Evolutionary conservation across 345 rosid genomes (phyloP).

Genomic region (Arabis hirsuta): DNA sequence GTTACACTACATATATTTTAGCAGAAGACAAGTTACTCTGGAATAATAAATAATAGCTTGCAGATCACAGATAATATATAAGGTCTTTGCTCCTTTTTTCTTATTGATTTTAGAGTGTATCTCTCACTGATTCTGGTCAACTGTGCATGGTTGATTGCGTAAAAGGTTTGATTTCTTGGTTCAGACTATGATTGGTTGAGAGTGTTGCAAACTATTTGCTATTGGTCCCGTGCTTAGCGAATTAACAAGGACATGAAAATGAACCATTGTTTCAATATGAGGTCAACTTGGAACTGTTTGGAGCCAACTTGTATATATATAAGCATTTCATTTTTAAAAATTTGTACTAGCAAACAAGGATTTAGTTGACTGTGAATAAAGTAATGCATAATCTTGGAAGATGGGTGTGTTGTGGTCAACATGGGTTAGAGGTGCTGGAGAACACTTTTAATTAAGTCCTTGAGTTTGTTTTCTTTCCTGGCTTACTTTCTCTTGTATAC

Average conservation of each 20-base stretch:
- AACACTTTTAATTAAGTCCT: neutral
- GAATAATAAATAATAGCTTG: no score
- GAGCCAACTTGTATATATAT: no score
- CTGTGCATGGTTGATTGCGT: neutral
- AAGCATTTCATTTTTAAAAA: no score
- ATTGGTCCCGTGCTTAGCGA: neutral
- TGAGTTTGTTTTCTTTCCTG: conserved; percentile 19
- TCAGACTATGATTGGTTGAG: conserved; percentile 8
- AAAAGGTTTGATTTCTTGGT: neutral
- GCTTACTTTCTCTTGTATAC: neutral
- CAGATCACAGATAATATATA: neutral
- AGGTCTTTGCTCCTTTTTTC: no score
- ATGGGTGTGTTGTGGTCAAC: conserved; percentile 11
- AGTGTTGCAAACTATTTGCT: neutral
- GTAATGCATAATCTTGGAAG: conserved; percentile 27
- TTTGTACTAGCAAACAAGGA: conserved; percentile 2
- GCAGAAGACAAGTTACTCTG: no score
- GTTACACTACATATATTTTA: neutral
- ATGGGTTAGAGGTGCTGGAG: neutral
- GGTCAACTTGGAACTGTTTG: neutral
- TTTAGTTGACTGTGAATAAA: conserved; percentile 29
- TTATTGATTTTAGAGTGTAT: no score
- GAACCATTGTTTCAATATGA: conserved; percentile 28
- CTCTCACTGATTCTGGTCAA: neutral
- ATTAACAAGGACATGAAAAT: conserved; percentile 13